Conservation (phyloP, 805 yeast genomes). For the Clavispora vitiphila region DNA sequence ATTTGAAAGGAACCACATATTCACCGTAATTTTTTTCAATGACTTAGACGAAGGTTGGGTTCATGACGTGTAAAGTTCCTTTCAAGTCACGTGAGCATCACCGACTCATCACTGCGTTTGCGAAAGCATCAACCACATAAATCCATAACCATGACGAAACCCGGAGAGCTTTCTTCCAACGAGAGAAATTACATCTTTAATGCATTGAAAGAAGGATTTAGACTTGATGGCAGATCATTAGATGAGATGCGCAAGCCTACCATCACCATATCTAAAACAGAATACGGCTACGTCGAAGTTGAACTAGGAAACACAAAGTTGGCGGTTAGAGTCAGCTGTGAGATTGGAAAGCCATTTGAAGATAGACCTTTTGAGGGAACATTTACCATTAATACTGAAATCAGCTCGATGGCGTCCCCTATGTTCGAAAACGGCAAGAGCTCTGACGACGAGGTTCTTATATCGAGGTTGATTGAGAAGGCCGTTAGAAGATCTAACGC, state of each 20-base stretch:
- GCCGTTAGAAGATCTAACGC: constrained; percentile 89
- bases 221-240: constrained; percentile 67
- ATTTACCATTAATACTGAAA: constrained; percentile 78
- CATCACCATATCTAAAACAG: constrained; percentile 58
- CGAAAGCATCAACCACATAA: neutral
- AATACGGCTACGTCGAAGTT: constrained; percentile 79
- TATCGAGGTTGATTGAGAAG: constrained; percentile 82
- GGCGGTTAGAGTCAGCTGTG: constrained; percentile 68
- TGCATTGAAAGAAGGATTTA: constrained; percentile 54
- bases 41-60: too few species aligned
- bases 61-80: too few species aligned
- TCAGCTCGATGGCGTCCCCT: constrained; percentile 86
- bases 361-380: constrained; percentile 93
- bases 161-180: constrained; percentile 55
- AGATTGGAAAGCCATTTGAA: constrained; percentile 73
- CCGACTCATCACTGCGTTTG: neutral
- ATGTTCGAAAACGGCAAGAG: constrained; percentile 69
- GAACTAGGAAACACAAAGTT: constrained; percentile 68
- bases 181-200: constrained; percentile 60
- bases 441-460: constrained; percentile 75
- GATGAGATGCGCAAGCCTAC: constrained; percentile 58
- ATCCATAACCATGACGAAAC: constrained; percentile 55
- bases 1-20: too few species aligned
- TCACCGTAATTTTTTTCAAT: too few species aligned
- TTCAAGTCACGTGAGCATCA: constrained; percentile 1